Conservation (phyloP, 1,284 basidiomycete species). For the Neonothopanus nambi region DNA sequence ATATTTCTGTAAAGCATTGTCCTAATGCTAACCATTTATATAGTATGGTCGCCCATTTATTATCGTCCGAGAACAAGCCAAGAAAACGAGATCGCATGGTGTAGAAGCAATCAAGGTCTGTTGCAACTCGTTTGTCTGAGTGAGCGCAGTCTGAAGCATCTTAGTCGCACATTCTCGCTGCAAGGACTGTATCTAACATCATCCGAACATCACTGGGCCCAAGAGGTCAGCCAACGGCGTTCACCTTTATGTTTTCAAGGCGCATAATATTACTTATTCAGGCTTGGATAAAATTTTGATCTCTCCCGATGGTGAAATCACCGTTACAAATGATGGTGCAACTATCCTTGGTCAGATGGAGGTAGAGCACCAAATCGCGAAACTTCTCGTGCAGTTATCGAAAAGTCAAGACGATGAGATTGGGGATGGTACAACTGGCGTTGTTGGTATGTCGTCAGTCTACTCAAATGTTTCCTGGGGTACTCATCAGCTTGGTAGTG, state of each 20-base stretch:
- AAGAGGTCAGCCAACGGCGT: conserved; percentile 59
- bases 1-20: background rate
- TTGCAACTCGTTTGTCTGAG: conserved; percentile 17
- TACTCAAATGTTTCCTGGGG: conserved; percentile 2
- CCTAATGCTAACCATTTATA: conserved; percentile 11
- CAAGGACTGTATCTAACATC: conserved; percentile 92
- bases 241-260: background rate
- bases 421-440: conserved; percentile 98
- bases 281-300: conserved; percentile 99
- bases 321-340: conserved; percentile 98
- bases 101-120: conserved; percentile 93
- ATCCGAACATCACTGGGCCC: conserved; percentile 95
- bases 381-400: conserved; percentile 93
- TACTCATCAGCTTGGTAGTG: conserved; percentile 52
- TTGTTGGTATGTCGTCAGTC: conserved; percentile 77
- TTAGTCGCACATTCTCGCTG: conserved; percentile 93
- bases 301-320: conserved; percentile 97
- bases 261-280: conserved; percentile 29
- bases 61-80: conserved; percentile 93
- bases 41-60: conserved; percentile 97
- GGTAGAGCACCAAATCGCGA: conserved; percentile 98
- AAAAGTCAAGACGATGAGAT: conserved; percentile 99
- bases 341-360: conserved; percentile 97
- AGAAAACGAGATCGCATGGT: conserved; percentile 93
- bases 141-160: conserved; percentile 18